Evolutionary conservation across 129 eudicot genomes (phyloP), one percentile per base, ranked within the genome.

Genomic region (Lactuca saligna): DNA sequence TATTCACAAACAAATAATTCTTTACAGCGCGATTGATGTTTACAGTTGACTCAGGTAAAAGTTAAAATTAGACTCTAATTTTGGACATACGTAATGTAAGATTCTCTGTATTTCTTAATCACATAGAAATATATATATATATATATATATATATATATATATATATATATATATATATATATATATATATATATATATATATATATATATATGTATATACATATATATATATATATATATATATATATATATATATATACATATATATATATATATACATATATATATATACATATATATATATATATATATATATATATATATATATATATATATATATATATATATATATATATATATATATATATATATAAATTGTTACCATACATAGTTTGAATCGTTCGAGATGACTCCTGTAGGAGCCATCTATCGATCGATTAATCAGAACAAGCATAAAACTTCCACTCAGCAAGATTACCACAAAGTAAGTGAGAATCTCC

Each of bases 391-490:
- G 61, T n/a, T 56, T 7, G 38, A 71, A 48, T 11, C 48, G 91
- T 82, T 77, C 93, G 20, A 20, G 0, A 0, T 88, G 85, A 91
- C 85, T 63, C 80, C 97, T 39, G 76, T 33, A 61, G 96, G 85
- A 79, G 90, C 88, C 82, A 80, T 72, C 95, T 91, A 25, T 25
- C 29, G 29, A 50, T 11, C 5, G 59, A 63, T 56, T 34, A 60
- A 71, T 1, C 25, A 59, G 6, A n/a, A 39, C 1, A 57, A 58
- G 5, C 32, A 13, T 17, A 49, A 14, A 61, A 54, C 54, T 37
- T 14, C 2, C 39, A 65, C 8, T 20, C 41, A 65, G 56, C 10
- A 33, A 32, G 35, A 41, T 42, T 2, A 15, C 29, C 31, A 4
- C 7, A 56, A 15, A 20, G 29, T 25, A 25, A 25, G 1, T 25